Percentiles rank a stretch among this genome's conserved stretches.
Evolutionary conservation across 176 grass and related monocot genomes (phyloP).

Genomic region (Bothriochloa decipiens): DNA sequence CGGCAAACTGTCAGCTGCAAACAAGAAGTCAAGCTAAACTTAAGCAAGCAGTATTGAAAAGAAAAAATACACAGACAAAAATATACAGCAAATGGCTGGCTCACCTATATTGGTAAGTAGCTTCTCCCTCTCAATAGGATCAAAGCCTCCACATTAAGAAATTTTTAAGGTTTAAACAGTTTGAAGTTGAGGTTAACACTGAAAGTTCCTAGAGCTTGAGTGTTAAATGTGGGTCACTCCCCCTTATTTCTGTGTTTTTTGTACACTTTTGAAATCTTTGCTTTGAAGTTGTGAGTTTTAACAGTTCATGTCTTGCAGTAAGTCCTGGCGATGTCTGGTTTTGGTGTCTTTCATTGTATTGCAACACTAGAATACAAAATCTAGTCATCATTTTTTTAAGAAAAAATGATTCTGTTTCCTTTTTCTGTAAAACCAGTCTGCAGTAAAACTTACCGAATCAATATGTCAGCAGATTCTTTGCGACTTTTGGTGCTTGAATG

Average conservation of each 20-base stretch:
- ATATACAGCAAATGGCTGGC: too few species aligned
- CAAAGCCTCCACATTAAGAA: not conserved
- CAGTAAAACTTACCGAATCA: not conserved
- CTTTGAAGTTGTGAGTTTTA: not conserved
- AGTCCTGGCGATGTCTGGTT: not conserved
- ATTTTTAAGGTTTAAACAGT: not conserved
- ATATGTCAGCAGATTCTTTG: slow-evolving; percentile 43
- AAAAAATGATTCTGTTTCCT: not conserved
- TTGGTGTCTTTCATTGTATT: not conserved
- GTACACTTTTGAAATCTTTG: not conserved
- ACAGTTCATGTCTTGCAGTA: not conserved
- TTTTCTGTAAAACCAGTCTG: not conserved
- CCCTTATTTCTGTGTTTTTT: not conserved
- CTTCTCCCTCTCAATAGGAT: too few species aligned
- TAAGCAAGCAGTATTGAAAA: too few species aligned
- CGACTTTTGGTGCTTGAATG: slow-evolving; percentile 13
- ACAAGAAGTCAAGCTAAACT: too few species aligned
- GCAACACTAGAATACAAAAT: not conserved
- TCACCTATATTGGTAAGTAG: too few species aligned
- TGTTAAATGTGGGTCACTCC: not conserved
- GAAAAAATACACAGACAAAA: too few species aligned
- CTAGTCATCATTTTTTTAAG: not conserved
- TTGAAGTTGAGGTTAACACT: not conserved
- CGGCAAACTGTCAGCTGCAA: too few species aligned
- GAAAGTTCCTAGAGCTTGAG: not conserved